Base-by-base conservation (phyloP, 2,329 filamentous ascomycete species). In the Apiospora pterosperma region DNA sequence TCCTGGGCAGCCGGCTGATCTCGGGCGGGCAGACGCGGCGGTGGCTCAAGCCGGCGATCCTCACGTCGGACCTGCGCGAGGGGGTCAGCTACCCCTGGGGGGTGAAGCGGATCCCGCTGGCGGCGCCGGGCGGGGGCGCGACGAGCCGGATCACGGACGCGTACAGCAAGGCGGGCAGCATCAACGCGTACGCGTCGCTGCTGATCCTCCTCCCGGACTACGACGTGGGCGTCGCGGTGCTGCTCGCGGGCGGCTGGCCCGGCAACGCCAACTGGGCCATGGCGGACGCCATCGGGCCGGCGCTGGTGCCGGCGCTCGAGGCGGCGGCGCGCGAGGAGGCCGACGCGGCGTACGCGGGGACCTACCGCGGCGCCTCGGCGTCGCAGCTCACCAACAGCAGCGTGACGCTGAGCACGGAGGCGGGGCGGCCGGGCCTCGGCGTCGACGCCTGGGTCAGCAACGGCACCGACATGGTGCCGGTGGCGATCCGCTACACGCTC, bases 21-120 rank as follows among this genome's bases (percentile, higher is more conserved):
- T 65, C 75, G 0, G 68, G 74, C 0, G 66, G 71, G 2, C 67
- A 73, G 16, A 82, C 81, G 0, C 74, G 78, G n/a, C 73, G 79
- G 38, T 83, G 81, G 81, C 71, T 84, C 23, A 80, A 80, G 61
- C 81, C 81, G 0, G 67, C 69, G 0, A 69, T 74, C 3, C 72
- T 78, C 28, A 79, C 77, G 0, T 74, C 79, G 5, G 77, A 79
- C 36, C 68, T 78, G 0, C 65, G 70, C 42, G 75, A 77, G 12
- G 75, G 76, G 1, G 72, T 82, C 1, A 78, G 80, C 7, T 76
- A 76, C 34, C 81, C 81, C 1, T 83, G 81, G 81, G 81, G 81
- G 16, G 76, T 82, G 44, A 72, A 77, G 10, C 76, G 77, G 42
- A 75, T 78, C 66, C 69, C 68, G 14, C 62, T 75, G 1, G 67